Conservation (phyloP, 495 filamentous ascomycete genomes). For the Penicillium tannophilum region DNA sequence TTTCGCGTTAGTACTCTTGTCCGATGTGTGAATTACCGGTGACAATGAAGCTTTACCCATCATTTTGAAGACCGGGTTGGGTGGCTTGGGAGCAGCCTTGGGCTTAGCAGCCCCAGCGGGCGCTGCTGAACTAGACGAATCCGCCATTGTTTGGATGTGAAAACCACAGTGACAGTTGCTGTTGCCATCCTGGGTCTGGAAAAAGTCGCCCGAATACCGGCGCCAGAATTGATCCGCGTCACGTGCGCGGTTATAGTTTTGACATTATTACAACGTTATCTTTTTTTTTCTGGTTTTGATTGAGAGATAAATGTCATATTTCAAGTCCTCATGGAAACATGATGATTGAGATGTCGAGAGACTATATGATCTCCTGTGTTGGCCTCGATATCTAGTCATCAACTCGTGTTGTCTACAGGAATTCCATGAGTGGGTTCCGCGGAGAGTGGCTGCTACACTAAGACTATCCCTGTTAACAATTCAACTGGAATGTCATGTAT, state of each 20-base stretch:
- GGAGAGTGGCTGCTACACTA: neutral
- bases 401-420: neutral
- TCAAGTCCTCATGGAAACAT: neutral
- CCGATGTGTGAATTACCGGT: neutral
- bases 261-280: neutral
- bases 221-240: slow-evolving; percentile 21
- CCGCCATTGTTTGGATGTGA: slow-evolving; percentile 33
- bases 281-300: neutral
- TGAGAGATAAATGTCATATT: neutral
- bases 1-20: slow-evolving; percentile 13
- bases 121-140: slow-evolving; percentile 38
- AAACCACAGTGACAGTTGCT: neutral
- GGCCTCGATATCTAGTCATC: neutral
- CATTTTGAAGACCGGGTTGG: slow-evolving; percentile 72
- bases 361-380: neutral
- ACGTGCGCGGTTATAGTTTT: slow-evolving; percentile 16
- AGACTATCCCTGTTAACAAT: slow-evolving; percentile 11
- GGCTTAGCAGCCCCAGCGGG: slow-evolving; percentile 35
- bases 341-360: neutral
- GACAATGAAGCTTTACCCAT: slow-evolving; percentile 54
- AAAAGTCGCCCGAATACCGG: slow-evolving; percentile 23
- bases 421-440: neutral
- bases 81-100: slow-evolving; percentile 46
- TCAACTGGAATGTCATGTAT: slow-evolving; percentile 11
- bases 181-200: slow-evolving; percentile 13